Base-by-base conservation (phyloP, 257 asterid species). In the Marsdenia floribunda region DNA sequence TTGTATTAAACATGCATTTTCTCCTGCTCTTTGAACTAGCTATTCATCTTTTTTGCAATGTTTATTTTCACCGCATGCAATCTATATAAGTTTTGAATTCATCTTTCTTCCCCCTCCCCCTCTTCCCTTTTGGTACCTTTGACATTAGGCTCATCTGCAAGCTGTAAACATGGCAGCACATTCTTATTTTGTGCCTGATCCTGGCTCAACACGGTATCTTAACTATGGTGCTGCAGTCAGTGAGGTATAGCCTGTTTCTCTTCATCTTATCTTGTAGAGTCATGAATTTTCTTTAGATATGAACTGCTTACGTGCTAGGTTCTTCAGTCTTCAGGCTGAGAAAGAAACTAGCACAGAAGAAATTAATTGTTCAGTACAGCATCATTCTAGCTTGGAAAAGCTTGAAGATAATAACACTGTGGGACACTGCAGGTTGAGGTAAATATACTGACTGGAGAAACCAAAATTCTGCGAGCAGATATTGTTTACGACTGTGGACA, bases 401-500 rank as follows among this genome's bases (percentile, higher is more conserved):
- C 49, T 44, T 44, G 49, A 44, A 44, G 49, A 44, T 44, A 44
- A 44, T 44, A 44, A 44, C 12, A 44, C 49, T 44, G 12, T 44
- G 49, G 49, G 12, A 8, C 49, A 44, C 8, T 78, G 81, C 82
- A 90, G 93, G 97, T 87, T 35, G 96, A 89, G 86, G 79, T 90
- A 60, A 83, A 87, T 73, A 67, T 87, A 71, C 81, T 89, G 60
- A 86, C 96, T 0, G 93, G 97, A 79, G 89, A 87, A 70, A 83
- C 91, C 22, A 80, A 75, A 70, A 80, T 87, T 71, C 66, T 89
- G 81, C 81, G 76, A 77, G 75, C 90, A 16, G 90, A 89, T 80
- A 89, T 91, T 42, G 80, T 87, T 61, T 91, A 91, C 70, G 97
- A 91, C 76, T 91, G 91, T 54, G 97, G 97, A 55, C 97, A 87